These are phyloP conservation scores for Pisolithus tinctorius DNA, from an alignment of 768 basidiomycete species.

Conservation along the genomic window DNA sequence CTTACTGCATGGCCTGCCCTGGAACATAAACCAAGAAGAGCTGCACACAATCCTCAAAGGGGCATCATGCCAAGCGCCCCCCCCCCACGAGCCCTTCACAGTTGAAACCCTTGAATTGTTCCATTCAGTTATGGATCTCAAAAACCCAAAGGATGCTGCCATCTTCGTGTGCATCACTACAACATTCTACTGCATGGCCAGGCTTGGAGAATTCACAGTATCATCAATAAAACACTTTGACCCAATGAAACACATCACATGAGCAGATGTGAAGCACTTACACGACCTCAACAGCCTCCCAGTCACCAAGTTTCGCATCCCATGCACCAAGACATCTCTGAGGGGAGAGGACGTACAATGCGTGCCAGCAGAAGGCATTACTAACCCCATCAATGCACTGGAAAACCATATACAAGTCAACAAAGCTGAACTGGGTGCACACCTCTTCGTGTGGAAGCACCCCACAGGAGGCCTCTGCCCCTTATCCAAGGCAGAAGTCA, in stretches of 20 bases:
- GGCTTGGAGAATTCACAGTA: neutral
- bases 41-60: too few species aligned
- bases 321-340: neutral
- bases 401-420: too few species aligned
- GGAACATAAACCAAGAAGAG: too few species aligned
- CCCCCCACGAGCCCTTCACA: conserved; percentile 8
- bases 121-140: neutral
- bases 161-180: neutral
- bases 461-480: too few species aligned
- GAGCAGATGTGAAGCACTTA: neutral
- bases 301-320: neutral
- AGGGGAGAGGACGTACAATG: conserved; percentile 9
- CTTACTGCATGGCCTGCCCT: too few species aligned
- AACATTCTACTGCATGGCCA: neutral
- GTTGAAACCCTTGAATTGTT: conserved; percentile 2
- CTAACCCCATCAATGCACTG: conserved; percentile 13
- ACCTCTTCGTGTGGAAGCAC: too few species aligned
- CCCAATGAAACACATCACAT: neutral
- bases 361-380: conserved; percentile 1
- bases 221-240: neutral
- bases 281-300: neutral
- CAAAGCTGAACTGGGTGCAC: too few species aligned
- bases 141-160: neutral
- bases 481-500: too few species aligned
- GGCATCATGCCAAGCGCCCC: neutral